A percentile compares a stretch with the other conserved stretches of the same genome.
These are phyloP conservation scores for Iris macrosiphon DNA, from an alignment of 106 monocot species.

Conservation along the genomic window DNA sequence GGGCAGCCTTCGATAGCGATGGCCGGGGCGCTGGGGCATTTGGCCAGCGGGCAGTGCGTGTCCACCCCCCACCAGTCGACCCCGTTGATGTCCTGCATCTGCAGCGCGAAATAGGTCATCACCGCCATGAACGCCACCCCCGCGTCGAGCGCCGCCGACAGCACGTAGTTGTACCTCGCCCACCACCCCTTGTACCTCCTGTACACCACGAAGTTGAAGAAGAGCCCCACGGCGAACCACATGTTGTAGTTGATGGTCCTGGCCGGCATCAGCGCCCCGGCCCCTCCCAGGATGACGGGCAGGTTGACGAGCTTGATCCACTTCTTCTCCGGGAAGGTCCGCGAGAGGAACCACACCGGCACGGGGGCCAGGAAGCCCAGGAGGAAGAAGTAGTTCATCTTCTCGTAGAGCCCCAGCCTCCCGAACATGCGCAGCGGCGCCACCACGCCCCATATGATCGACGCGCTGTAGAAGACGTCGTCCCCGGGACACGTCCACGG, in stretches of 20 bases:
- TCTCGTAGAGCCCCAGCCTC: constrained; percentile 13
- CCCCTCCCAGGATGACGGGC: constrained; percentile 16
- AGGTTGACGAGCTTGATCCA: constrained; percentile 37
- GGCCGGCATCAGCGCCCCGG: constrained; percentile 12
- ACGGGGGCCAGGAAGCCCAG: constrained; percentile 21
- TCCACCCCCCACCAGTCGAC: constrained; percentile 40
- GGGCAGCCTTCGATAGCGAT: not conserved
- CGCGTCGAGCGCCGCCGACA: constrained; percentile 41
- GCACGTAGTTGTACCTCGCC: constrained; percentile 34
- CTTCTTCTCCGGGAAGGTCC: constrained; percentile 18
- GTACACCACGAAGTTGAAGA: constrained; percentile 30
- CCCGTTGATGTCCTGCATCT: constrained; percentile 22
- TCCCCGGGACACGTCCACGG: constrained; percentile 40
- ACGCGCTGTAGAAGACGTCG: constrained; percentile 12
- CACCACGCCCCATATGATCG: constrained; percentile 31
- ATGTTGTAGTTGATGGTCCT: constrained; percentile 22
- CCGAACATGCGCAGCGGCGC: constrained; percentile 26
- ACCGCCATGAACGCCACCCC: constrained; percentile 47
- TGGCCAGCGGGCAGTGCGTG: constrained; percentile 21
- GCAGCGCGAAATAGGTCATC: constrained; percentile 13
- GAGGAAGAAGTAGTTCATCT: constrained; percentile 29
- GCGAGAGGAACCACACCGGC: constrained; percentile 18
- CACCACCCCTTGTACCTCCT: constrained; percentile 26
- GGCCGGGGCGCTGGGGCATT: constrained; percentile 34
- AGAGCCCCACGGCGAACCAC: constrained; percentile 20